Evolutionary conservation across 805 yeast genomes (phyloP).

Genomic region (Candida tibetensis): DNA sequence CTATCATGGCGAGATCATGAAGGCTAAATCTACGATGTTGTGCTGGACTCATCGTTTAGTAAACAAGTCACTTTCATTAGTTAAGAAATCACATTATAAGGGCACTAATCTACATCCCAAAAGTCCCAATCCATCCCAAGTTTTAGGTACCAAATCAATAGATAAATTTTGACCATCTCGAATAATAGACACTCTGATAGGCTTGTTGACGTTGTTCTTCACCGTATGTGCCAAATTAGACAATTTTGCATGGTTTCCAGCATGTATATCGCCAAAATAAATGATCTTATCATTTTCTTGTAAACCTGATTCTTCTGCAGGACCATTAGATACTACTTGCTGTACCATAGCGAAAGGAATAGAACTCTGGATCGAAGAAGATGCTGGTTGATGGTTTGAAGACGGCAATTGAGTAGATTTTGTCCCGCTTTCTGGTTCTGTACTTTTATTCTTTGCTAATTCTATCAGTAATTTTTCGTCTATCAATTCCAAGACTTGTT

Average conservation of each 20-base stretch:
- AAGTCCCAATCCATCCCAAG: conserved; percentile 68
- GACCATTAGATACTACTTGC: conserved; percentile 51
- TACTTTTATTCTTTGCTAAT: conserved; percentile 20
- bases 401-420: no score
- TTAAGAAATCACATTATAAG: no score
- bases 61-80: no score
- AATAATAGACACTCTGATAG: conserved; percentile 25
- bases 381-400: neutral
- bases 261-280: conserved; percentile 45
- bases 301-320: conserved; percentile 57
- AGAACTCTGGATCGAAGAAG: neutral
- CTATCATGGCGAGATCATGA: conserved; percentile 3
- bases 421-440: neutral
- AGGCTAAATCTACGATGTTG: neutral
- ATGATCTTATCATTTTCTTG: conserved; percentile 52
- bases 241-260: conserved; percentile 53
- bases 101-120: conserved; percentile 62
- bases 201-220: conserved; percentile 29
- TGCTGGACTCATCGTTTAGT: neutral
- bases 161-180: conserved; percentile 25
- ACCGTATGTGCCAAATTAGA: conserved; percentile 45
- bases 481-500: conserved; percentile 44
- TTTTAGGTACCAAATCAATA: conserved; percentile 41
- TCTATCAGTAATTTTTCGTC: conserved; percentile 46
- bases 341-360: conserved; percentile 55